Evolutionary conservation across 768 basidiomycete genomes (phyloP).

Genomic region (Tulasnella sp.): DNA sequence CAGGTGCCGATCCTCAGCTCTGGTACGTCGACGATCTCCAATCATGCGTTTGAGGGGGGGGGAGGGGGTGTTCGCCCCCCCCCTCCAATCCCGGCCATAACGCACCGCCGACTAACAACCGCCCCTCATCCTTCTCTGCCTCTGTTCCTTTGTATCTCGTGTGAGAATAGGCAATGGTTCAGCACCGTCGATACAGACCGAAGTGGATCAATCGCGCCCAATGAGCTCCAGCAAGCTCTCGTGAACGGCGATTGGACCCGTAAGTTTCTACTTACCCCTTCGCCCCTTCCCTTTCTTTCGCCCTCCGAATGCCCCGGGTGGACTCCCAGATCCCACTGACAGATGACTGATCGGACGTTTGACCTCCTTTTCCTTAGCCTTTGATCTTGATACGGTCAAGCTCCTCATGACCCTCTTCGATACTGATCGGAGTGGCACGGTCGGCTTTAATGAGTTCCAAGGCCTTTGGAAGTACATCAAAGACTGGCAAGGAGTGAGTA

Average conservation of each 20-base stretch:
- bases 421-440: conserved; percentile 69
- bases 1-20: conserved; percentile 29
- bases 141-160: background rate
- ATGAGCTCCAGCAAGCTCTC: conserved; percentile 39
- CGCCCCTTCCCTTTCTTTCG: background rate
- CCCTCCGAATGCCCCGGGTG: background rate
- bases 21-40: conserved; percentile 19
- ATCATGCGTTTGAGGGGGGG: background rate
- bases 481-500: conserved; percentile 28
- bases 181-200: conserved; percentile 26
- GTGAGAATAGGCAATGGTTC: conserved; percentile 27
- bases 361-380: conserved; percentile 46
- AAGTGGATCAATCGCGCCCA: conserved; percentile 23
- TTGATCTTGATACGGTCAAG: conserved; percentile 83
- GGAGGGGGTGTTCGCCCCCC: background rate
- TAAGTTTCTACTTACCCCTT: conserved; percentile 41
- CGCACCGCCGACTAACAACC: background rate
- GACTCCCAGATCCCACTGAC: background rate
- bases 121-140: background rate
- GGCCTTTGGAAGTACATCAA: conserved; percentile 30
- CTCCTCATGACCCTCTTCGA: conserved; percentile 81
- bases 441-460: conserved; percentile 61
- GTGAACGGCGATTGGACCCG: conserved; percentile 71
- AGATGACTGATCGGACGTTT: background rate
- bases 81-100: background rate